phyloP scores from a whole-genome alignment of 305 asterid species.

The Solanum hybrid region DNA sequence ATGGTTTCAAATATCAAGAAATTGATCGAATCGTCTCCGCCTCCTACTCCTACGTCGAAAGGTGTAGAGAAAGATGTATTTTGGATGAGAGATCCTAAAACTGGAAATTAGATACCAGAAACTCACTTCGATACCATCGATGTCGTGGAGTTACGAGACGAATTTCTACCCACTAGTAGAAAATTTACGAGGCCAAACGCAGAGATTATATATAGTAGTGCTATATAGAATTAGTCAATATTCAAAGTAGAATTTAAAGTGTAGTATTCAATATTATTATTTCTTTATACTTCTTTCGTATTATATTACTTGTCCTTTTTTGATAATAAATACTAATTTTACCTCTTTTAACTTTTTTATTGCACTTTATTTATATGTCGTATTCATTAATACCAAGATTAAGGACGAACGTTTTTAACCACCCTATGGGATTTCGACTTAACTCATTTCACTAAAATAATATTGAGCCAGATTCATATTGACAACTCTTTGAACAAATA shows the following conservation, averaged over 20 bases:
- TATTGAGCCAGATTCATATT: background rate
- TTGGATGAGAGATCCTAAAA: slow-evolving; percentile 58
- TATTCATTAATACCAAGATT: no score
- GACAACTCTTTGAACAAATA: no score
- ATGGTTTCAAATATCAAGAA: background rate
- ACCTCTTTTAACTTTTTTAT: no score
- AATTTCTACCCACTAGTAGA: slow-evolving; percentile 22
- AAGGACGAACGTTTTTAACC: no score
- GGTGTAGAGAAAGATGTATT: slow-evolving; percentile 13
- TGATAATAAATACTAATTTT: background rate
- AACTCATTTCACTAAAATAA: background rate
- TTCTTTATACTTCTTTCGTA: background rate
- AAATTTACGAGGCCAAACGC: background rate
- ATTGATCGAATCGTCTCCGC: background rate
- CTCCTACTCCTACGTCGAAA: background rate
- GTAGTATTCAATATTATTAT: background rate
- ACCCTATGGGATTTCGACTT: background rate
- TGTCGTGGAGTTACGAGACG: slow-evolving; percentile 27
- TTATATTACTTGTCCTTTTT: background rate
- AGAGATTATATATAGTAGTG: background rate
- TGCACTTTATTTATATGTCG: no score
- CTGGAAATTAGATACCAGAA: slow-evolving; percentile 49
- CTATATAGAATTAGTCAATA: no score
- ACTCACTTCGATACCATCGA: slow-evolving; percentile 28
- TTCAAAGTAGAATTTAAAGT: background rate